These are phyloP conservation scores for Phytomonas sp. DNA, from an alignment of 208 protist genomes.

Conservation along the genomic window DNA sequence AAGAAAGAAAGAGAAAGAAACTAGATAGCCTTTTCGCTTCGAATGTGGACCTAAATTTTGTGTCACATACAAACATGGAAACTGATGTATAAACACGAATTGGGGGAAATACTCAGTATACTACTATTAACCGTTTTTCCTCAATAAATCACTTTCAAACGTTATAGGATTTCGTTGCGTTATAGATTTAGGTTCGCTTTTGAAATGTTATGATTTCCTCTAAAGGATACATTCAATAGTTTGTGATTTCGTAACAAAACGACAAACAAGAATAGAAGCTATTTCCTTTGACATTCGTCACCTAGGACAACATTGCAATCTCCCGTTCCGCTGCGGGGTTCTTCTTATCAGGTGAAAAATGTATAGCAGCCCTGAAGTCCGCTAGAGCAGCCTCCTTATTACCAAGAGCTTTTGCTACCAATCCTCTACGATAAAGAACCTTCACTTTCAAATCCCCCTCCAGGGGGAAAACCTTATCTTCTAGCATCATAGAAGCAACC, in stretches of 20 bases:
- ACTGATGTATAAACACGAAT: background rate
- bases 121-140: background rate
- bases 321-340: constrained; percentile 42
- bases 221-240: background rate
- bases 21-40: background rate
- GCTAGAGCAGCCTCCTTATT: constrained; percentile 48
- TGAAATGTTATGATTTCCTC: background rate
- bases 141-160: background rate
- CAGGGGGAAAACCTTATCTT: constrained; percentile 31
- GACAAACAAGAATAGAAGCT: background rate
- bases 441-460: constrained; percentile 55
- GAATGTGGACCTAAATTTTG: background rate
- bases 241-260: background rate
- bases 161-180: background rate
- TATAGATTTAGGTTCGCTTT: background rate
- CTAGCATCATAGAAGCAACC: constrained; percentile 68
- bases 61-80: background rate
- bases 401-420: constrained; percentile 49
- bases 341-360: constrained; percentile 41
- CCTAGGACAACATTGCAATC: constrained; percentile 26
- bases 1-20: background rate
- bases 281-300: background rate
- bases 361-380: constrained; percentile 61
- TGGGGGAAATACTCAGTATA: background rate
- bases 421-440: constrained; percentile 65